Evolutionary conservation across 2,329 filamentous ascomycete species (phyloP).

Genomic region (Botrytis squamosa): DNA sequence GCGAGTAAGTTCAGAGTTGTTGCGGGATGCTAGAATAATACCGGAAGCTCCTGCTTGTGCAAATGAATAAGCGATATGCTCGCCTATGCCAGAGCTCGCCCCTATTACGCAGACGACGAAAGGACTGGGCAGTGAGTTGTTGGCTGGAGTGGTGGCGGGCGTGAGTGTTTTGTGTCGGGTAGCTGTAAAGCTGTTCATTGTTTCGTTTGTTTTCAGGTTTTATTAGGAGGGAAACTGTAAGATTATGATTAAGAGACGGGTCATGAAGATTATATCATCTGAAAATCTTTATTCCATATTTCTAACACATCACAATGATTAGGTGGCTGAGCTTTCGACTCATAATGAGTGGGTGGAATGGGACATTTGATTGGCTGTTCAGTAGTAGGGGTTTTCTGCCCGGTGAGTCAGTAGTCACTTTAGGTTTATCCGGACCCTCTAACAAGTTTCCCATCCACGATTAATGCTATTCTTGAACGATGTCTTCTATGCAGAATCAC

Average conservation of each 20-base stretch:
- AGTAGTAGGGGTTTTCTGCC: neutral
- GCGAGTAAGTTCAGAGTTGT: neutral
- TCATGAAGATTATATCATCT: neutral
- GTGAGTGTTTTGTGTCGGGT: slow-evolving; percentile 14
- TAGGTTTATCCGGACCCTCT: neutral
- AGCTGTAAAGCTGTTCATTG: slow-evolving; percentile 12
- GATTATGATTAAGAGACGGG: too few species aligned
- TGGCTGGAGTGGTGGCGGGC: neutral
- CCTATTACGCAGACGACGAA: slow-evolving; percentile 22
- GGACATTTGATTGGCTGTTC: neutral
- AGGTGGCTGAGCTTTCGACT: slow-evolving; percentile 6
- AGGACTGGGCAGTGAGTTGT: slow-evolving; percentile 1
- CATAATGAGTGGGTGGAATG: slow-evolving; percentile 8
- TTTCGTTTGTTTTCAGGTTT: neutral
- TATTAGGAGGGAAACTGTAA: neutral
- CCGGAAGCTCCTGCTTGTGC: slow-evolving; percentile 13
- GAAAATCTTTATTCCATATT: neutral
- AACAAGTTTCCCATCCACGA: neutral
- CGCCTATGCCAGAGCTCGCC: slow-evolving; percentile 22
- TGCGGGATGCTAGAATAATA: slow-evolving; percentile 19
- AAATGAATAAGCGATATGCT: slow-evolving; percentile 22
- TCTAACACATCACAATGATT: too few species aligned
- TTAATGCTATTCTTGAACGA: neutral
- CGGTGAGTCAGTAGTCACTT: neutral
- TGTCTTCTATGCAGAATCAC: rapidly evolving